phyloP scores from a whole-genome alignment of 1,284 basidiomycete genomes.

The Calocybe gambosa region DNA sequence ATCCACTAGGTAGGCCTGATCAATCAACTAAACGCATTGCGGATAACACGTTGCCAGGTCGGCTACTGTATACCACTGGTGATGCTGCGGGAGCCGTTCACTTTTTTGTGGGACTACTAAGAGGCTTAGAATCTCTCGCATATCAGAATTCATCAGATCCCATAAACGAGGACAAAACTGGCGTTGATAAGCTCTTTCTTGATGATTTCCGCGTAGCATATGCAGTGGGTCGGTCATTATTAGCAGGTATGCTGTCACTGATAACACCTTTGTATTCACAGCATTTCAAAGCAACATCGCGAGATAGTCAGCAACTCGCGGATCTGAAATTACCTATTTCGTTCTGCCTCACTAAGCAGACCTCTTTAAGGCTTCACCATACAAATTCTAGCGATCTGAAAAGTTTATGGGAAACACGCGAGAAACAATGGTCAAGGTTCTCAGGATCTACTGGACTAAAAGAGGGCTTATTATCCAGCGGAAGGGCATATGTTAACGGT shows the following conservation, averaged over 20 bases:
- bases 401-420: constrained; percentile 53
- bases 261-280: constrained; percentile 22
- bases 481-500: constrained; percentile 63
- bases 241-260: background rate
- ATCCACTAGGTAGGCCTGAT: constrained; percentile 55
- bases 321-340: constrained; percentile 53
- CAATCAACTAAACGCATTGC: background rate
- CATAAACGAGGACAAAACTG: constrained; percentile 19
- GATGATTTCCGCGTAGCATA: constrained; percentile 79
- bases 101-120: constrained; percentile 59
- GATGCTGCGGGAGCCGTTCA: constrained; percentile 63
- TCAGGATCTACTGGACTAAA: constrained; percentile 49
- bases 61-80: constrained; percentile 72
- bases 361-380: constrained; percentile 47
- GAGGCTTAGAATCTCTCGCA: constrained; percentile 27
- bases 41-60: constrained; percentile 36
- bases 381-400: constrained; percentile 38
- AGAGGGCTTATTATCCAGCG: constrained; percentile 44
- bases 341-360: constrained; percentile 50
- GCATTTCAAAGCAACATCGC: constrained; percentile 59
- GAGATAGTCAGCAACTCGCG: constrained; percentile 29
- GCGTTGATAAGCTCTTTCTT: constrained; percentile 57
- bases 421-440: constrained; percentile 58
- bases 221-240: constrained; percentile 37
- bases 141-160: constrained; percentile 16